Conservation (phyloP, 2,329 filamentous ascomycete genomes). For the Fusarium dlaminii region DNA sequence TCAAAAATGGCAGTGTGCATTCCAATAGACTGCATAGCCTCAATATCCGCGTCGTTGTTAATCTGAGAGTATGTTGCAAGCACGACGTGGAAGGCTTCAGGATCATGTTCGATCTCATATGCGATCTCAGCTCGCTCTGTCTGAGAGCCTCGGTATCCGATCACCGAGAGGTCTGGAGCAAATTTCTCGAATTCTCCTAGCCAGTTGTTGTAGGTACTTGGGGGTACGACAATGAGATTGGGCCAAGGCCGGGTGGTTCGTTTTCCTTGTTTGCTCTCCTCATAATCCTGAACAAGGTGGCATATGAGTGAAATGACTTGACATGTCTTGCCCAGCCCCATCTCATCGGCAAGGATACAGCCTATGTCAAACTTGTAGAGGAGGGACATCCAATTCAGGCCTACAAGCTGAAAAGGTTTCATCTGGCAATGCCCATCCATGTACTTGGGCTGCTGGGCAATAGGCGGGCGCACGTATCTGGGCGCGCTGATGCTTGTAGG, state of each 20-base stretch:
- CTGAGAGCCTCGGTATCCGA: conserved; percentile 74
- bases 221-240: conserved; percentile 88
- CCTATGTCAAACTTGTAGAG: conserved; percentile 83
- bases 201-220: conserved; percentile 97
- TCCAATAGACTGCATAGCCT: conserved; percentile 58
- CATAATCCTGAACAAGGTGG: conserved; percentile 76
- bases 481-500: conserved; percentile 51
- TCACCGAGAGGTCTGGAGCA: conserved; percentile 79
- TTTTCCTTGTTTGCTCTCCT: conserved; percentile 37
- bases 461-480: conserved; percentile 54
- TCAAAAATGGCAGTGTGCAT: conserved; percentile 79
- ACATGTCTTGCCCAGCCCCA: conserved; percentile 96
- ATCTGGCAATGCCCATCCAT: conserved; percentile 82
- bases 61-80: conserved; percentile 70
- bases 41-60: conserved; percentile 59
- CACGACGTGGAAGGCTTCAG: conserved; percentile 71
- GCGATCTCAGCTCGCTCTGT: conserved; percentile 74
- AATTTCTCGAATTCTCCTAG: conserved; percentile 89
- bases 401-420: conserved; percentile 94
- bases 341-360: conserved; percentile 95
- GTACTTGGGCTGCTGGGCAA: conserved; percentile 72
- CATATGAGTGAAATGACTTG: conserved; percentile 94
- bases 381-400: conserved; percentile 92
- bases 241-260: conserved; percentile 64
- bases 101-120: conserved; percentile 69